Evolutionary conservation across 2,329 filamentous ascomycete genomes (phyloP), one percentile per base, ranked within the genome.

Genomic region (Chaetomiaceae sp.): DNA sequence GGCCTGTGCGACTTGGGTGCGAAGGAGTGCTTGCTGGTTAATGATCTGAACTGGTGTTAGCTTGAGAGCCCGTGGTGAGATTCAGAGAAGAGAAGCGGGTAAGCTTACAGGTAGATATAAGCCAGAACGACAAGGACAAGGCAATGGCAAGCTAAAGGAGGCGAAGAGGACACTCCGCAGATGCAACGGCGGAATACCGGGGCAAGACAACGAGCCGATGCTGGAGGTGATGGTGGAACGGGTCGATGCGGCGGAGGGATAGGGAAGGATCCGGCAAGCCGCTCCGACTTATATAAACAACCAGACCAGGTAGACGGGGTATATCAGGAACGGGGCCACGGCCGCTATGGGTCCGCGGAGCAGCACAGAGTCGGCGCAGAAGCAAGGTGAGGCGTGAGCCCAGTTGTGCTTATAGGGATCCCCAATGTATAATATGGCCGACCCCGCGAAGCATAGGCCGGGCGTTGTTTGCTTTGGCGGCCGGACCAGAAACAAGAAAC

Each of bases 261-360:
- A 26, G 37, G 32, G 43, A 38, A 35, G 42, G 37, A 33, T 19
- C 12, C 44, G 48, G 45, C 18, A 42, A 42, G 18, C 42, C 22
- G 45, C 44, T n/a, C 46, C 48, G 43, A 49, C 38, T 52, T 51
- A 54, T 50, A 55, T 52, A 52, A 52, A 52, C 47, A 50, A 39
- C 44, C 42, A 17, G 18, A 26, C 38, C 20, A 38, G 32, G 15
- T 17, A 22, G 40, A 50, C 24, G 43, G 49, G 45, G 42, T 57
- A 55, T 57, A 55, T 48, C 47, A 51, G 43, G 38, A 48, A 41
- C 29, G 44, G 35, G 32, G 27, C 30, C 20, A 29, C 39, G 34
- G 40, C 14, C 26, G 33, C 29, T 53, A 55, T 46, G 45, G 49
- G 33, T 39, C 54, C 52, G 50, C 49, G 40, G 27, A 34, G 22